A percentile compares a stretch with the other conserved stretches of the same genome.
phyloP scores from a whole-genome alignment of 208 protist species.

The Wallacemonas collosoma region DNA sequence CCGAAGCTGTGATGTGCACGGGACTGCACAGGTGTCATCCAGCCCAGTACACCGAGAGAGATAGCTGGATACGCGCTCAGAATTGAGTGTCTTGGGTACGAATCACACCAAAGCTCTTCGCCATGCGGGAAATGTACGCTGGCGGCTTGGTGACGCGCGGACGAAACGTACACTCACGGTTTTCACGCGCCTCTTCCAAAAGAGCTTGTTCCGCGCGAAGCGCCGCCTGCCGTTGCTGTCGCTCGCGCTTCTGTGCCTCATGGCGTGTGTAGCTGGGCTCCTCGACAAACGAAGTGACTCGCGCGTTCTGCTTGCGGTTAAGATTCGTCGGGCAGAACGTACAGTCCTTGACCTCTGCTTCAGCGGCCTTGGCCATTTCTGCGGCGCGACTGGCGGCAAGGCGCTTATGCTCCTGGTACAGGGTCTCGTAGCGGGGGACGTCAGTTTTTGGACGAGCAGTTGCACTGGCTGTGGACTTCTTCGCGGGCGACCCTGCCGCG shows the following conservation, averaged over 20 bases:
- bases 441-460: conserved; percentile 21
- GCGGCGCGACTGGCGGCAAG: conserved; percentile 19
- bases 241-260: conserved; percentile 24
- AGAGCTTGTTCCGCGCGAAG: conserved; percentile 33
- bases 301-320: conserved; percentile 42
- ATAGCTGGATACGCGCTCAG: conserved; percentile 11
- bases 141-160: conserved; percentile 66
- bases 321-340: conserved; percentile 47
- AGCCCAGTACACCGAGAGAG: too few species aligned
- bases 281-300: conserved; percentile 57
- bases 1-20: too few species aligned
- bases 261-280: conserved; percentile 49
- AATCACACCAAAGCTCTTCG: conserved; percentile 68
- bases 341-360: conserved; percentile 35
- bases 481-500: conserved; percentile 23
- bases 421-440: conserved; percentile 23
- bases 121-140: conserved; percentile 74
- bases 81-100: conserved; percentile 56
- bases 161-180: conserved; percentile 57
- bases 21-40: too few species aligned
- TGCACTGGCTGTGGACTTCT: conserved; percentile 4
- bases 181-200: conserved; percentile 30
- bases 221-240: conserved; percentile 24
- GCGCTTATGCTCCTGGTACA: conserved; percentile 42
- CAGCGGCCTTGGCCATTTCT: conserved; percentile 40